Base-by-base conservation (phyloP, 2,329 filamentous ascomycete species). In the Alternaria sp. region DNA sequence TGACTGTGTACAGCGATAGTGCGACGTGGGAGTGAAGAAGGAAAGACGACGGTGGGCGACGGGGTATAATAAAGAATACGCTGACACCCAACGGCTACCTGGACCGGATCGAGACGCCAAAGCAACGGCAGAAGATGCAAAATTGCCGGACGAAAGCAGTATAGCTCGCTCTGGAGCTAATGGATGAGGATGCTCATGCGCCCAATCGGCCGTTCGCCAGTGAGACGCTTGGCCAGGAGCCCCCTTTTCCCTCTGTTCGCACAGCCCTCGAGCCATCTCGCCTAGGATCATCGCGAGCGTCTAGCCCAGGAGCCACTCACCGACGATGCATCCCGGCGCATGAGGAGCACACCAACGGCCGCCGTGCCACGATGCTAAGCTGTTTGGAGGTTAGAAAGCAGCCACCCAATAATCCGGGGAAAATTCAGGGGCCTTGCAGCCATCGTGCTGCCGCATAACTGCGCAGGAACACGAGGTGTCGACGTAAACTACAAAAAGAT, bases 341-440 rank as follows among this genome's bases (percentile, higher is more conserved):
- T 62, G 46, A 63, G 36, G 40, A 47, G 58, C 61, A 65, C 67
- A 62, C 67, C 70, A 72, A 72, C 71, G 72, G 69, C 64, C 66
- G 58, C 67, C 61, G 66, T 63, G 61, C 69, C 56, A 45, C 32
- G 43, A 10, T 13, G 25, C 67, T 73, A 73, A 73, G 65, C 76
- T 61, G 46, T 26, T 46, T 59, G 26, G 11, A 56, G 73, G 1
- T 15, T 67, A 67, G 69, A 61, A 47, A 6, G 7, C 50, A 63
- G 69, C 69, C 71, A 74, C 43, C 62, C 73, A 75, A 76, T 77
- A 75, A 76, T 66, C 72, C 69, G 75, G 77, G 77, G 68, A 77
- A 40, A 75, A 71, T 77, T 77, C 75, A 76, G 74, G 75, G 76
- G 74, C 64, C 64, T 58, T 10, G 49, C 62, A 71, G 64, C 67